Evolutionary conservation across 2,329 filamentous ascomycete species (phyloP).

Genomic region (Pyricularia grisea): DNA sequence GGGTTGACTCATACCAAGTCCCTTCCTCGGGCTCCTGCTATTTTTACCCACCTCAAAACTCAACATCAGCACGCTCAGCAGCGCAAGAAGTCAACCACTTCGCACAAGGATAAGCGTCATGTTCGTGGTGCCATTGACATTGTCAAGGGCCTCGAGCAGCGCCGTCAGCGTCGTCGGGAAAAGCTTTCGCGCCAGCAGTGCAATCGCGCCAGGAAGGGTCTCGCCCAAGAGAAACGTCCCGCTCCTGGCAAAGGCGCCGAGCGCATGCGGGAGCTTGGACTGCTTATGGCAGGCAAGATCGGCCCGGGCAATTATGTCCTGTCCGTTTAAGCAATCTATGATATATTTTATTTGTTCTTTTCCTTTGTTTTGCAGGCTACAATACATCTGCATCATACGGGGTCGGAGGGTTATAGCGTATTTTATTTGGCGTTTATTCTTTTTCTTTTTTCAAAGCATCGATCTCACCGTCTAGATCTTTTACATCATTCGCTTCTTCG

Average conservation of each 20-base stretch:
- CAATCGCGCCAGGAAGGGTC: constrained; percentile 66
- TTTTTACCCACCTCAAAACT: constrained; percentile 47
- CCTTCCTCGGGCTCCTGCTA: constrained; percentile 67
- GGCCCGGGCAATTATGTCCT: constrained; percentile 70
- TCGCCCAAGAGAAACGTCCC: constrained; percentile 53
- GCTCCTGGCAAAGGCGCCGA: constrained; percentile 81
- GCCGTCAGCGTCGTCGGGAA: constrained; percentile 84
- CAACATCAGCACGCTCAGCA: constrained; percentile 11
- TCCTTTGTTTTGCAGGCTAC: background rate
- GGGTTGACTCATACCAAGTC: constrained; percentile 70
- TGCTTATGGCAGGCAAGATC: constrained; percentile 75
- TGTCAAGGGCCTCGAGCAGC: constrained; percentile 90
- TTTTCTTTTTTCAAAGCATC: background rate
- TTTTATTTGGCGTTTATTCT: background rate
- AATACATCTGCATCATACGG: background rate
- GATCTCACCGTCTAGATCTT: background rate
- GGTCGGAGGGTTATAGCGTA: background rate
- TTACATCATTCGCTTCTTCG: background rate
- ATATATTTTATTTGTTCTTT: constrained; percentile 6
- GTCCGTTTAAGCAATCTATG: constrained; percentile 45
- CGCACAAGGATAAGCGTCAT: constrained; percentile 45
- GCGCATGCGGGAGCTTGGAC: constrained; percentile 84
- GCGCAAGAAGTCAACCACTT: constrained; percentile 19
- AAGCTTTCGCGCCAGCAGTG: constrained; percentile 88
- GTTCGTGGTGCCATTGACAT: constrained; percentile 94